phyloP scores from a whole-genome alignment of 2,329 filamentous ascomycete genomes.

The Arthrobotrys pseudoclavata region DNA sequence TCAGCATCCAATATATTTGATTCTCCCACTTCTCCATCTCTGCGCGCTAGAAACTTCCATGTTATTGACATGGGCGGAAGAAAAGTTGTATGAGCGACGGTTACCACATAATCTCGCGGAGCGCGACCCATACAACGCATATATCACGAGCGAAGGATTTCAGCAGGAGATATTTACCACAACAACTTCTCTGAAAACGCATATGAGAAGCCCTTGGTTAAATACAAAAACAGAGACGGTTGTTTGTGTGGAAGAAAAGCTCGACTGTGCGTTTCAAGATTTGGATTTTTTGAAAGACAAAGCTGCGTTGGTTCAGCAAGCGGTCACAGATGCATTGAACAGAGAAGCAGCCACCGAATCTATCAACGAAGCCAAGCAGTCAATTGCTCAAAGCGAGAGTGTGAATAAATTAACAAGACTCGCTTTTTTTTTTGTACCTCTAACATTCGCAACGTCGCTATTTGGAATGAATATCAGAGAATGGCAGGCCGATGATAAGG shows the following conservation, averaged over 20 bases:
- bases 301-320: conserved; percentile 47
- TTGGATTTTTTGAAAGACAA: conserved; percentile 51
- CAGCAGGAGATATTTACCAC: conserved; percentile 59
- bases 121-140: conserved; percentile 56
- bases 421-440: conserved; percentile 68
- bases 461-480: conserved; percentile 68
- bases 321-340: conserved; percentile 53
- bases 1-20: conserved; percentile 54
- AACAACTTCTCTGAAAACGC: conserved; percentile 53
- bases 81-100: conserved; percentile 54
- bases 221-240: conserved; percentile 27
- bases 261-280: conserved; percentile 55
- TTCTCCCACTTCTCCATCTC: conserved; percentile 45
- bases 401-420: conserved; percentile 67
- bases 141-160: conserved; percentile 56
- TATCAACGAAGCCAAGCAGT: conserved; percentile 61
- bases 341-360: conserved; percentile 55
- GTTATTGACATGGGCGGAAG: conserved; percentile 57
- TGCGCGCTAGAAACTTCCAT: conserved; percentile 55
- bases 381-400: conserved; percentile 65
- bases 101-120: conserved; percentile 52
- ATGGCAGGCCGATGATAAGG: conserved; percentile 58
- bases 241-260: conserved; percentile 28
- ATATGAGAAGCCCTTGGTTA: conserved; percentile 49
- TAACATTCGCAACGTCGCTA: conserved; percentile 67